Evolutionary conservation across 2,329 filamentous ascomycete genomes (phyloP).

Genomic region (Incumbomyces delicatus): DNA sequence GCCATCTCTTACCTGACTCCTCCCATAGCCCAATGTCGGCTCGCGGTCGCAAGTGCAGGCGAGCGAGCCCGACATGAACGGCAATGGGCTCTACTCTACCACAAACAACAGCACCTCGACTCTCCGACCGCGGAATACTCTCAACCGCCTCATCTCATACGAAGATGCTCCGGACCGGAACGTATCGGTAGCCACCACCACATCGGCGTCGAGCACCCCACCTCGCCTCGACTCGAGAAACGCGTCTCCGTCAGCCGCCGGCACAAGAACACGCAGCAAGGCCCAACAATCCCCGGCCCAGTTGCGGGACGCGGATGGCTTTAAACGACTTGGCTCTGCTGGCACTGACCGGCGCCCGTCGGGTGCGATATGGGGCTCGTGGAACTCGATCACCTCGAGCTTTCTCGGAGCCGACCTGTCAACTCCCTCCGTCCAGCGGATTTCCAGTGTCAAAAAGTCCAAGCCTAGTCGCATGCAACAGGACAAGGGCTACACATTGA

Average conservation of each 20-base stretch:
- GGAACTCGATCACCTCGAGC: conserved; percentile 43
- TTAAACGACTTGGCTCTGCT: conserved; percentile 1
- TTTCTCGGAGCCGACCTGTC: conserved; percentile 34
- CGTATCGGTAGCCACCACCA: conserved; percentile 20
- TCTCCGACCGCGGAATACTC: conserved; percentile 33
- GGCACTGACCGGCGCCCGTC: conserved; percentile 4
- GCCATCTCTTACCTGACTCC: no score
- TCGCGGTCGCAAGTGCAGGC: conserved; percentile 10
- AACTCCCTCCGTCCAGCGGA: conserved; percentile 22
- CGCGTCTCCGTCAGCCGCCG: conserved; percentile 29
- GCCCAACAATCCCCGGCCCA: conserved; percentile 4
- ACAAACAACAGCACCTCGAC: conserved; percentile 25
- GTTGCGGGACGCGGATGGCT: conserved; percentile 3
- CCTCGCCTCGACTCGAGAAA: conserved; percentile 30
- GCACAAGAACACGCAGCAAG: conserved; percentile 8
- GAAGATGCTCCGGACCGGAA: conserved; percentile 26
- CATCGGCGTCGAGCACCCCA: conserved; percentile 21
- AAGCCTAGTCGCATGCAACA: conserved; percentile 17
- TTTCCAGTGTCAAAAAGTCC: conserved; percentile 8
- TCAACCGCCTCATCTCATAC: conserved; percentile 31
- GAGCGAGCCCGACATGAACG: conserved; percentile 19
- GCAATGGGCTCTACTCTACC: conserved; percentile 16
- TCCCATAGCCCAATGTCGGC: conserved; percentile 1
- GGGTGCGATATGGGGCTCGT: conserved; percentile 31
- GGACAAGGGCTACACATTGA: conserved; percentile 25